phyloP scores from a whole-genome alignment of 1,284 basidiomycete genomes.

The Microbotryomycetes sp. region DNA sequence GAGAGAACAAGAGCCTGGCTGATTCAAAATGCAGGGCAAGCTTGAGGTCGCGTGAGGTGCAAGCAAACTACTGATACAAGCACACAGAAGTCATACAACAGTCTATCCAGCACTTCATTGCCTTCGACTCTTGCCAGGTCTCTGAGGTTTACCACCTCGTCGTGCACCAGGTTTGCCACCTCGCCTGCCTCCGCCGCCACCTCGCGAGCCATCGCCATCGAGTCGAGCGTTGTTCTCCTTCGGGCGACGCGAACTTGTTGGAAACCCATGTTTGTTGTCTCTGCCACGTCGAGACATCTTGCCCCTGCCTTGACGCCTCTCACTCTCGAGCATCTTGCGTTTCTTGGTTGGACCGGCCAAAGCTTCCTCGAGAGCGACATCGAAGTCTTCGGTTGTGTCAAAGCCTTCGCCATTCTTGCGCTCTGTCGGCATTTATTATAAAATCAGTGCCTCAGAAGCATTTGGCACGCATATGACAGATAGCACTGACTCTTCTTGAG shows the following conservation, averaged over 20 bases:
- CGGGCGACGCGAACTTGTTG: constrained; percentile 55
- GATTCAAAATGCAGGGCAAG: neutral
- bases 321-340: constrained; percentile 42
- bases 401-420: constrained; percentile 55
- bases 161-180: constrained; percentile 41
- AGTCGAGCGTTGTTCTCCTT: constrained; percentile 63
- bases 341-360: constrained; percentile 61
- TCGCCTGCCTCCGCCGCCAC: constrained; percentile 43
- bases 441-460: neutral
- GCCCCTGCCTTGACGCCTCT: constrained; percentile 38
- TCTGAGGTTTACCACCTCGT: constrained; percentile 23
- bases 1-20: too few species aligned
- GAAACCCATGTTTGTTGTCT: constrained; percentile 74
- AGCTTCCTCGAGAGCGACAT: constrained; percentile 77
- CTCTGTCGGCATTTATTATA: constrained; percentile 21
- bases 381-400: constrained; percentile 60
- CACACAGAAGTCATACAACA: neutral
- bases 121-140: constrained; percentile 40
- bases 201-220: constrained; percentile 6
- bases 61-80: neutral
- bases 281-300: constrained; percentile 58
- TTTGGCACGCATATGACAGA: neutral
- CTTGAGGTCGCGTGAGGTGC: neutral
- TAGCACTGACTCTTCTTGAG: constrained; percentile 72
- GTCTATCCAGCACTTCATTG: constrained; percentile 14